These are phyloP conservation scores for Nakazawaea holstii DNA, from an alignment of 805 yeast genomes.

Conservation along the genomic window DNA sequence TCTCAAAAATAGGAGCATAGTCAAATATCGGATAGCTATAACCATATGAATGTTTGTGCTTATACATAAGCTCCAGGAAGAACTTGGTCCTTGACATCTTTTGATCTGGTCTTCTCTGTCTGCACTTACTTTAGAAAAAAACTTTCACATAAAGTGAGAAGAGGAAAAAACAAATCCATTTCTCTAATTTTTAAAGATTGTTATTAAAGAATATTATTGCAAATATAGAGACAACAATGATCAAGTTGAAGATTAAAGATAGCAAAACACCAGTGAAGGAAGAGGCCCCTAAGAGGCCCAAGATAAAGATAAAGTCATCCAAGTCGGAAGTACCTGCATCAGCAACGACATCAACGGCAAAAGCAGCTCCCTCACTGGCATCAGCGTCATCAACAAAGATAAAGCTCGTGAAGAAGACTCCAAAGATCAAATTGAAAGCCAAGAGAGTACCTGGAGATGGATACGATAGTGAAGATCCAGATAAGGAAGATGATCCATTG, in stretches of 20 bases:
- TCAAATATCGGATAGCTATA: constrained; percentile 15
- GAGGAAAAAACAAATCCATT: background rate
- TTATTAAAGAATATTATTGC: no score
- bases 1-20: constrained; percentile 37
- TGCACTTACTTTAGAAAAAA: background rate
- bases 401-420: constrained; percentile 22
- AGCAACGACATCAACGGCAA: background rate
- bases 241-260: constrained; percentile 21
- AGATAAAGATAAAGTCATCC: constrained; percentile 21
- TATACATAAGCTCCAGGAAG: constrained; percentile 13
- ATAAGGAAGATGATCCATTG: constrained; percentile 89
- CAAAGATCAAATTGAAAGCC: constrained; percentile 49
- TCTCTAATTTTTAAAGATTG: no score
- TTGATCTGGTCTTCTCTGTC: background rate
- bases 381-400: constrained; percentile 4
- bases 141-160: background rate
- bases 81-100: background rate
- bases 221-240: constrained; percentile 12
- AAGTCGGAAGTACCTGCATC: background rate
- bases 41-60: constrained; percentile 10
- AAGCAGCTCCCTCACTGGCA: background rate
- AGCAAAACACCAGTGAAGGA: constrained; percentile 9
- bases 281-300: constrained; percentile 22
- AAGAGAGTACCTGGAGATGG: constrained; percentile 87
- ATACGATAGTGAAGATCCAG: constrained; percentile 95